phyloP scores from a whole-genome alignment of 345 rosid species.

The Cardamine occulta region DNA sequence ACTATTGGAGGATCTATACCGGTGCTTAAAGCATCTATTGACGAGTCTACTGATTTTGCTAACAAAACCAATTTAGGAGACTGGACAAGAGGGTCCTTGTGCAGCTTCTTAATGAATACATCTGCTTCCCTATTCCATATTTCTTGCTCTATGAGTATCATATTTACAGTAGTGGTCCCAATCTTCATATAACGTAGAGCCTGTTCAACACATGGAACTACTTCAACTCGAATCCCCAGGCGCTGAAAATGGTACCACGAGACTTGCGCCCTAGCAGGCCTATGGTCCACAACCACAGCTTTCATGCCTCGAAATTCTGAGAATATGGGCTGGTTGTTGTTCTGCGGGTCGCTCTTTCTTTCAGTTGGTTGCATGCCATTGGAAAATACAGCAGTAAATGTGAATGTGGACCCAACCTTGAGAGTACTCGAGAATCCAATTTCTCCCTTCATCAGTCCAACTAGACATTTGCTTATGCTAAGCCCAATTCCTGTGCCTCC shows the following conservation, averaged over 20 bases:
- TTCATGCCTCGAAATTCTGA: constrained; percentile 72
- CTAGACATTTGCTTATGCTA: constrained; percentile 95
- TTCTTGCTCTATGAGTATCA: constrained; percentile 84
- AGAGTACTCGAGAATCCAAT: constrained; percentile 85
- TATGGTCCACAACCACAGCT: constrained; percentile 78
- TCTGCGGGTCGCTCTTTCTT: constrained; percentile 52
- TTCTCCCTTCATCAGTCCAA: constrained; percentile 89
- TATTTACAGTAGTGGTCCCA: constrained; percentile 45
- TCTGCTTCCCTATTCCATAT: constrained; percentile 75
- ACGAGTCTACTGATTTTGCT: constrained; percentile 52
- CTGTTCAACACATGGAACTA: constrained; percentile 58
- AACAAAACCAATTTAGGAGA: constrained; percentile 65
- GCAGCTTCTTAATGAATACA: constrained; percentile 49
- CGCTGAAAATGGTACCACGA: constrained; percentile 84
- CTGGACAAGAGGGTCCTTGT: constrained; percentile 40
- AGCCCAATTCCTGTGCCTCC: constrained; percentile 99
- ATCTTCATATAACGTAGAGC: constrained; percentile 48
- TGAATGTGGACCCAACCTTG: constrained; percentile 84
- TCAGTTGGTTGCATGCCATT: constrained; percentile 54
- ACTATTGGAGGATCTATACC: constrained; percentile 49
- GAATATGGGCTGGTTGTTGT: constrained; percentile 49
- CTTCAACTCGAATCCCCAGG: constrained; percentile 69
- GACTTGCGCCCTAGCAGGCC: constrained; percentile 72
- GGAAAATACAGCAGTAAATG: constrained; percentile 81
- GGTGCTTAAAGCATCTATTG: constrained; percentile 22